phyloP scores from a whole-genome alignment of 768 basidiomycete species.

The Rubroboletus satanas region DNA sequence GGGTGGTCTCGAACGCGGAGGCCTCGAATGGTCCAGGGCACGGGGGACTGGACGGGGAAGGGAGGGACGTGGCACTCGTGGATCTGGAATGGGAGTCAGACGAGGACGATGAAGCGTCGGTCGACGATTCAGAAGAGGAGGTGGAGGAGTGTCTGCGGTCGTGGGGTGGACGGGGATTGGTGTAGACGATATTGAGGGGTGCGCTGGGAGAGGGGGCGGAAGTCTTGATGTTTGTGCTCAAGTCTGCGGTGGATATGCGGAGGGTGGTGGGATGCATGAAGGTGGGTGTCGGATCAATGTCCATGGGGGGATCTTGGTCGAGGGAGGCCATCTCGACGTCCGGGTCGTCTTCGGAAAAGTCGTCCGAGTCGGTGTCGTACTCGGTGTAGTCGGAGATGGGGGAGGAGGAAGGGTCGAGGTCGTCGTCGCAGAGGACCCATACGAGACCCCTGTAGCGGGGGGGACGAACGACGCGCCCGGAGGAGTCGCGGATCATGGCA shows the following conservation, averaged over 20 bases:
- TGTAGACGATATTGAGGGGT: slow-evolving; percentile 14
- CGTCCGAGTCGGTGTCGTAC: slow-evolving; percentile 30
- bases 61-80: slow-evolving; percentile 28
- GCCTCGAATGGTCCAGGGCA: slow-evolving; percentile 6
- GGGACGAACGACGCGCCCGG: slow-evolving; percentile 28
- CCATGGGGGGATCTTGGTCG: slow-evolving; percentile 29
- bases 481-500: slow-evolving; percentile 23
- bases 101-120: slow-evolving; percentile 21
- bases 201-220: slow-evolving; percentile 9
- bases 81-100: slow-evolving; percentile 21
- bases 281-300: slow-evolving; percentile 22
- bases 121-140: slow-evolving; percentile 21
- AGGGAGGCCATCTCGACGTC: slow-evolving; percentile 29
- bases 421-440: slow-evolving; percentile 81
- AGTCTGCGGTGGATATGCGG: slow-evolving; percentile 27
- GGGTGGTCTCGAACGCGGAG: slow-evolving; percentile 1
- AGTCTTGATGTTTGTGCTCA: slow-evolving; percentile 3
- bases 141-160: slow-evolving; percentile 34
- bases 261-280: slow-evolving; percentile 41
- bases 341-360: slow-evolving; percentile 23
- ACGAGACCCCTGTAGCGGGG: slow-evolving; percentile 67
- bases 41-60: slow-evolving; percentile 21
- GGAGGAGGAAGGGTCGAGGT: slow-evolving; percentile 34
- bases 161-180: background rate
- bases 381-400: slow-evolving; percentile 25